phyloP scores from a whole-genome alignment of 192 early-diverging fungal species.

The Mortierella alpina region DNA sequence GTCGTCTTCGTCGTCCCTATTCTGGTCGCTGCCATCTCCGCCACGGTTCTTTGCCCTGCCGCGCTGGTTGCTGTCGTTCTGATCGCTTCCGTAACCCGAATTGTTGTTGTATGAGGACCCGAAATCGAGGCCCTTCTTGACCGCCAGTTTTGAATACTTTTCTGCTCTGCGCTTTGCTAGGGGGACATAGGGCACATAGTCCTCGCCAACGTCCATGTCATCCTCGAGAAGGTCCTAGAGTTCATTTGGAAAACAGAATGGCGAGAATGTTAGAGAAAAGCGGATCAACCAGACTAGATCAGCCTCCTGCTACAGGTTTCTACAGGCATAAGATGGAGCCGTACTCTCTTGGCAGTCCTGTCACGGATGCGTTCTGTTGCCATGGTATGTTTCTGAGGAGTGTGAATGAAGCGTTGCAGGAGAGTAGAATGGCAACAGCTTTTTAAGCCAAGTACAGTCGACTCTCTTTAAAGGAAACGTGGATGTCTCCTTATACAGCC shows the following conservation, averaged over 20 bases:
- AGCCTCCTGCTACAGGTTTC: no score
- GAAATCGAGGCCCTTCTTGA: conserved; percentile 38
- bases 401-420: neutral
- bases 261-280: no score
- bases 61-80: conserved; percentile 42
- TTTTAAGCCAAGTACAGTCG: no score
- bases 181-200: conserved; percentile 85
- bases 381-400: conserved; percentile 3
- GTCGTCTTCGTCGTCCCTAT: conserved; percentile 53
- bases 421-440: neutral
- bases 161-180: conserved; percentile 71
- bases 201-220: conserved; percentile 51
- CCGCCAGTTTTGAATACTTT: conserved; percentile 58
- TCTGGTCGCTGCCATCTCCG: conserved; percentile 53
- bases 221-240: conserved; percentile 18
- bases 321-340: no score
- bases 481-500: no score
- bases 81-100: conserved; percentile 45
- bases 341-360: conserved; percentile 28
- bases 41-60: conserved; percentile 46
- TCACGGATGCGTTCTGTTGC: conserved; percentile 18
- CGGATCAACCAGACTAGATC: neutral
- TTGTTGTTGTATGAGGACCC: conserved; percentile 14
- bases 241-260: neutral
- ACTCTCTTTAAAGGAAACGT: no score